These are phyloP conservation scores for Leccinellum rugosiceps DNA, from an alignment of 768 basidiomycete species.

Conservation along the genomic window DNA sequence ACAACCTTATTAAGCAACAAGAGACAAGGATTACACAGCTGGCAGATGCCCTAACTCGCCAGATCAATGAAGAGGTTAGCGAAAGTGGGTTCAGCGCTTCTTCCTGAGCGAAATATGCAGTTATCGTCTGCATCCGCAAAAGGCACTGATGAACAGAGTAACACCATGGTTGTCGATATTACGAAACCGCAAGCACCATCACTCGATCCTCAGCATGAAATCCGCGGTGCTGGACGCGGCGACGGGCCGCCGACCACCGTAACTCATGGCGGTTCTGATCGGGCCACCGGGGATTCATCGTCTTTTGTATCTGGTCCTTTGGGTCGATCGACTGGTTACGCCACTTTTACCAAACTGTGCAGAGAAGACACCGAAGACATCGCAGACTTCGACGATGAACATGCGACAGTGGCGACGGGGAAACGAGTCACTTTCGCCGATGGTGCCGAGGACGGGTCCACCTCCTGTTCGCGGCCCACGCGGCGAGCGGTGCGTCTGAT, in stretches of 20 bases:
- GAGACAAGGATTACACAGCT: conserved; percentile 44
- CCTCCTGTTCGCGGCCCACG: conserved; percentile 18
- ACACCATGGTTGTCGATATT: conserved; percentile 8
- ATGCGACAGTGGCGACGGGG: conserved; percentile 14
- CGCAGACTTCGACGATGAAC: conserved; percentile 23
- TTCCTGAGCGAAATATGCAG: conserved; percentile 17
- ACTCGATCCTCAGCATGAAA: conserved; percentile 16
- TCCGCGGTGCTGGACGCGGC: conserved; percentile 15
- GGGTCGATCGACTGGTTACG: conserved; percentile 19
- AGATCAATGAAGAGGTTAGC: conserved; percentile 36
- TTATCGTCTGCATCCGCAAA: conserved; percentile 10
- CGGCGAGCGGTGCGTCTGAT: conserved; percentile 24
- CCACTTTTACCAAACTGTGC: conserved; percentile 25
- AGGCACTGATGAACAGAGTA: conserved; percentile 10
- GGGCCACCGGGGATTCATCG: conserved; percentile 6
- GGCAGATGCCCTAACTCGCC: conserved; percentile 45
- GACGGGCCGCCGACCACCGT: conserved; percentile 7
- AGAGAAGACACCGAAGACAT: conserved; percentile 29
- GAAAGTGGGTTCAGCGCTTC: conserved; percentile 10
- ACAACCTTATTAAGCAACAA: conserved; percentile 42
- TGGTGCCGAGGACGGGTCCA: conserved; percentile 17
- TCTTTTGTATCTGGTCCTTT: conserved; percentile 7
- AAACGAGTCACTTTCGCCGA: conserved; percentile 26
- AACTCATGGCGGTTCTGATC: conserved; percentile 6
- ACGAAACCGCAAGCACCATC: conserved; percentile 7